Conservation (phyloP, 192 early-diverging fungal genomes). For the Cetraspora pellucida region DNA sequence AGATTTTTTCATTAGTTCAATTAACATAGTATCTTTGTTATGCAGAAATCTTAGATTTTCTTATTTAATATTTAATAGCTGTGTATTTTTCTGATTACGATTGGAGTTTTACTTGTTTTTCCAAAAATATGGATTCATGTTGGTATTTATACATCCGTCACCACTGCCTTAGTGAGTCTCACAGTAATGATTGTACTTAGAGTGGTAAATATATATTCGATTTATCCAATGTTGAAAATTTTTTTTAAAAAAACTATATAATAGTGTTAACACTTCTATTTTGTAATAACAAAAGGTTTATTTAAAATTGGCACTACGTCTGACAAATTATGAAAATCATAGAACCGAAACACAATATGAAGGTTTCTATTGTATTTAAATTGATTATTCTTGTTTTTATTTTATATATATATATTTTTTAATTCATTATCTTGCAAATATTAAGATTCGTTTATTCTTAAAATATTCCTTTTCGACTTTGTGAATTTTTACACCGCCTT, state of each 20-base stretch:
- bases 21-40: background rate
- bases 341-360: constrained; percentile 46
- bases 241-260: no score
- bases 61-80: constrained; percentile 27
- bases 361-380: constrained; percentile 34
- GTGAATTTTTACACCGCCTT: constrained; percentile 65
- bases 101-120: constrained; percentile 42
- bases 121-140: constrained; percentile 27
- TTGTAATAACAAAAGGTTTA: constrained; percentile 30
- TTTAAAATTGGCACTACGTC: constrained; percentile 34
- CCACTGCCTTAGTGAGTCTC: constrained; percentile 51
- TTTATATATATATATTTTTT: background rate
- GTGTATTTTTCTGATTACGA: constrained; percentile 48
- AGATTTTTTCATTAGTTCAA: background rate
- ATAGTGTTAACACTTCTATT: no score
- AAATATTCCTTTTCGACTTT: constrained; percentile 62
- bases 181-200: constrained; percentile 54
- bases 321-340: constrained; percentile 56
- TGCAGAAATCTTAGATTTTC: background rate
- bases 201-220: constrained; percentile 41
- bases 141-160: background rate
- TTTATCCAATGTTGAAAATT: no score
- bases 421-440: background rate
- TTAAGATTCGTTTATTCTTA: constrained; percentile 56
- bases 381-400: background rate